phyloP scores from a whole-genome alignment of 352 stramenopile genomes.

The Pseudoperonospora humuli region DNA sequence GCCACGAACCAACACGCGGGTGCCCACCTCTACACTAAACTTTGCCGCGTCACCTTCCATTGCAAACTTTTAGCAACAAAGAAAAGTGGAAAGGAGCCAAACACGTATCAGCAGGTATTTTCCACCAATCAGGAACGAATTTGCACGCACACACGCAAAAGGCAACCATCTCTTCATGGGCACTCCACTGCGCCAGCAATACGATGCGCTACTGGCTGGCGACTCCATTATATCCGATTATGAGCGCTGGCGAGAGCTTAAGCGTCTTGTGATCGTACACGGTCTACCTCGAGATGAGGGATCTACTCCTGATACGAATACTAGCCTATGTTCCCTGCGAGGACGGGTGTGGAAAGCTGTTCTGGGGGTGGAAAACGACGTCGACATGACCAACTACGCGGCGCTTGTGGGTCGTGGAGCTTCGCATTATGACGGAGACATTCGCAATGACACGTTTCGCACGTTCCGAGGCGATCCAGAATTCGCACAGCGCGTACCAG shows the following conservation, averaged over 20 bases:
- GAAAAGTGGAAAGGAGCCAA: neutral
- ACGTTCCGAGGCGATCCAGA: conserved; percentile 85
- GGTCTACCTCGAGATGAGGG: conserved; percentile 52
- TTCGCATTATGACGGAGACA: conserved; percentile 78
- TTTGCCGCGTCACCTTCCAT: conserved; percentile 13
- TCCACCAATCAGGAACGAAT: conserved; percentile 6
- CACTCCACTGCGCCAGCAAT: conserved; percentile 14
- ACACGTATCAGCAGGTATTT: conserved; percentile 2
- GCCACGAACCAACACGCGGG: conserved; percentile 65
- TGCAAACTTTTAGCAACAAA: neutral
- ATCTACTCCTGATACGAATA: neutral
- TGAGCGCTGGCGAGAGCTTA: conserved; percentile 74
- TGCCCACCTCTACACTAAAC: conserved; percentile 20
- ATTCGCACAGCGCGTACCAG: conserved; percentile 83
- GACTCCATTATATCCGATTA: conserved; percentile 53
- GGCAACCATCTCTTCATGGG: neutral
- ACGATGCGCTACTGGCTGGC: conserved; percentile 17
- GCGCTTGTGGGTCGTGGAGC: conserved; percentile 65
- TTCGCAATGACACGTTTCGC: conserved; percentile 89
- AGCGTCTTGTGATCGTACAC: conserved; percentile 74
- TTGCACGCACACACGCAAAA: no score
- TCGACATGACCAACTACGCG: conserved; percentile 54
- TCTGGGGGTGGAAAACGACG: conserved; percentile 63
- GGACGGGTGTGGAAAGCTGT: conserved; percentile 87
- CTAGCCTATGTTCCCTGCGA: conserved; percentile 51